Percentiles rank a stretch among this genome's conserved stretches.
These are phyloP conservation scores for Picocystis salinarum DNA, from an alignment of 139 green algal species.

Conservation along the genomic window DNA sequence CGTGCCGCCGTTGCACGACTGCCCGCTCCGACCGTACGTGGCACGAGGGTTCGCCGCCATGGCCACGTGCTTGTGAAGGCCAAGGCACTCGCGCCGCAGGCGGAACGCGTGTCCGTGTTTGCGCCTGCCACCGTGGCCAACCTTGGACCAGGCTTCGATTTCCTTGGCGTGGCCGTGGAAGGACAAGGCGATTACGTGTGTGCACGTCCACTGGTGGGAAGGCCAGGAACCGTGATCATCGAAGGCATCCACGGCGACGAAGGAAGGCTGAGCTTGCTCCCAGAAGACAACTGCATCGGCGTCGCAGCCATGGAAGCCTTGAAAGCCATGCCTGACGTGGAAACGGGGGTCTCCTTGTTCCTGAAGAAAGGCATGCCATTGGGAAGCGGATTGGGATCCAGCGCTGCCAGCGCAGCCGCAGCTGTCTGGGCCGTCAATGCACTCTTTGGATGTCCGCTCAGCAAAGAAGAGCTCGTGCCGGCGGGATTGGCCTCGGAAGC, in stretches of 20 bases:
- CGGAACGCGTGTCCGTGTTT: constrained; percentile 39
- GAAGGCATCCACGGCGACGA: constrained; percentile 68
- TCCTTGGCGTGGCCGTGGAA: constrained; percentile 88
- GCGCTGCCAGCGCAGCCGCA: constrained; percentile 72
- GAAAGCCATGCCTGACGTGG: constrained; percentile 51
- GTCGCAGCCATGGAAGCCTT: constrained; percentile 74
- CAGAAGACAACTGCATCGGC: constrained; percentile 74
- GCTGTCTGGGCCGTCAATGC: constrained; percentile 58
- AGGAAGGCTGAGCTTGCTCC: constrained; percentile 56
- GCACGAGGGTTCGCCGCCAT: background rate
- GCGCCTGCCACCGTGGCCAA: constrained; percentile 90
- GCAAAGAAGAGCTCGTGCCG: constrained; percentile 52
- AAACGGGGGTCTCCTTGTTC: constrained; percentile 51
- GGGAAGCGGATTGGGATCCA: constrained; percentile 74
- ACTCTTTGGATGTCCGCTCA: constrained; percentile 67
- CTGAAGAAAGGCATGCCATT: constrained; percentile 86
- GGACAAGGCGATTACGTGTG: constrained; percentile 75
- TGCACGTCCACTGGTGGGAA: constrained; percentile 33
- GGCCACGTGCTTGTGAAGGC: background rate
- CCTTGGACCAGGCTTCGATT: constrained; percentile 91
- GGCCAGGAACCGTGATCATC: constrained; percentile 61
- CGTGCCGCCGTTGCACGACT: constrained; percentile 7
- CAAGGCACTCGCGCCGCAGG: background rate
- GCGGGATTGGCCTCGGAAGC: constrained; percentile 69
- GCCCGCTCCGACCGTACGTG: background rate